These are phyloP conservation scores for Penicillium nordicum DNA, from an alignment of 2,329 filamentous ascomycete genomes.

Conservation along the genomic window DNA sequence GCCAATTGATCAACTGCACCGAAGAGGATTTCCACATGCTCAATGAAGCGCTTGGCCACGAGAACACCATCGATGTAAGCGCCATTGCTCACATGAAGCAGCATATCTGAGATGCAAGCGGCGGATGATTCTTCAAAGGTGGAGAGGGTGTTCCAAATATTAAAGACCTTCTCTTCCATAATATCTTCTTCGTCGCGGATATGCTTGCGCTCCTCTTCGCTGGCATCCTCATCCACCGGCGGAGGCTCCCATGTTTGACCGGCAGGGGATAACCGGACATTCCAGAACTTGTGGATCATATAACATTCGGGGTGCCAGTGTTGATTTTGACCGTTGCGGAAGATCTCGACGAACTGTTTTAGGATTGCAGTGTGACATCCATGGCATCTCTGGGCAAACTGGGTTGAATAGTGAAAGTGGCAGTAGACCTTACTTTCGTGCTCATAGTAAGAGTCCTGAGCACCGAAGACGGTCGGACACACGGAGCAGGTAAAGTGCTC, in stretches of 20 bases:
- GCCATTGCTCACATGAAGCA: conserved; percentile 95
- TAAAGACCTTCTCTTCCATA: conserved; percentile 97
- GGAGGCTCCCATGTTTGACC: conserved; percentile 50
- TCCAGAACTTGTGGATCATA: conserved; percentile 99
- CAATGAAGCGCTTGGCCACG: conserved; percentile 93
- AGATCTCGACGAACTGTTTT: conserved; percentile 99
- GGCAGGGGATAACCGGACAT: conserved; percentile 74
- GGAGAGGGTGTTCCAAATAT: conserved; percentile 96
- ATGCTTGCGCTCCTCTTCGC: conserved; percentile 65
- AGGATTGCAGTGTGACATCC: conserved; percentile 95
- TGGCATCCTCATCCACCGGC: conserved; percentile 54
- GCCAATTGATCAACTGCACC: conserved; percentile 83
- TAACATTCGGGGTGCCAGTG: conserved; percentile 99
- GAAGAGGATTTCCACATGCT: conserved; percentile 92
- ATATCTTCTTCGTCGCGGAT: conserved; percentile 84
- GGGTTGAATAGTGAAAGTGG: conserved; percentile 97
- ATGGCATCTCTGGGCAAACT: conserved; percentile 93
- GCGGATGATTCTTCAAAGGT: conserved; percentile 97
- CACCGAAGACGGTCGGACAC: conserved; percentile 95
- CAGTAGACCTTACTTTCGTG: conserved; percentile 96
- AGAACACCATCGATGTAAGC: conserved; percentile 93
- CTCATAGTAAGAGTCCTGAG: conserved; percentile 98
- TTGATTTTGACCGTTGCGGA: conserved; percentile 94
- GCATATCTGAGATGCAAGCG: conserved; percentile 98
- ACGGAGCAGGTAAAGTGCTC: conserved; percentile 98